Percentiles rank a stretch among this genome's conserved stretches.
phyloP scores from a whole-genome alignment of 208 protist species.

The Leishmania braziliensis region DNA sequence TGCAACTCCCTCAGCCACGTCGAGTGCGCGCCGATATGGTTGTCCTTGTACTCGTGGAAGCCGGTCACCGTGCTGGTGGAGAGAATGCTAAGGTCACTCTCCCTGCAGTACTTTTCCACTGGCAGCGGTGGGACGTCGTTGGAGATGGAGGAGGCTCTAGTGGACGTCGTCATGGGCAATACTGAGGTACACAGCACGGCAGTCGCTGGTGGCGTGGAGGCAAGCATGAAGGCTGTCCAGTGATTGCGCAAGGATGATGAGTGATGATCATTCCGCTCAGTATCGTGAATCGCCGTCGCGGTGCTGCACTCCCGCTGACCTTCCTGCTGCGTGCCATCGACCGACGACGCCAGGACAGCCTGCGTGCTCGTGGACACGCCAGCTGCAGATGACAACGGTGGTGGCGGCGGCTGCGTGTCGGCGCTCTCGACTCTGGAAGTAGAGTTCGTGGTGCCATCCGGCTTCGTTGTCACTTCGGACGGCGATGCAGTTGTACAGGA shows the following conservation, averaged over 20 bases:
- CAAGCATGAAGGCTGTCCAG: not conserved
- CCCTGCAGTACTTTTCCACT: not conserved
- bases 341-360: not conserved
- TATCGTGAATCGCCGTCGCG: not conserved
- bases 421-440: not conserved
- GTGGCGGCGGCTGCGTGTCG: not conserved
- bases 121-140: not conserved
- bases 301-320: not conserved
- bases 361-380: not conserved
- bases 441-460: not conserved
- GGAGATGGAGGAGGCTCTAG: slow-evolving; percentile 3
- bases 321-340: not conserved
- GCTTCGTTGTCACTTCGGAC: not conserved
- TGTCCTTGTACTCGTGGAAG: slow-evolving; percentile 19
- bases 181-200: not conserved
- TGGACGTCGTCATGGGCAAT: not conserved
- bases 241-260: not conserved
- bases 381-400: not conserved
- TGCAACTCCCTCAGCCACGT: slow-evolving; percentile 33
- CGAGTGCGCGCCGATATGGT: slow-evolving; percentile 6
- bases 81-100: slow-evolving; percentile 31
- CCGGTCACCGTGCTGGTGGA: slow-evolving; percentile 25
- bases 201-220: not conserved
- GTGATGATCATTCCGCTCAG: too few relatives aligned
- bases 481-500: not conserved